These are phyloP conservation scores for Wickerhamiella brachini DNA, from an alignment of 805 yeast genomes.

Conservation along the genomic window DNA sequence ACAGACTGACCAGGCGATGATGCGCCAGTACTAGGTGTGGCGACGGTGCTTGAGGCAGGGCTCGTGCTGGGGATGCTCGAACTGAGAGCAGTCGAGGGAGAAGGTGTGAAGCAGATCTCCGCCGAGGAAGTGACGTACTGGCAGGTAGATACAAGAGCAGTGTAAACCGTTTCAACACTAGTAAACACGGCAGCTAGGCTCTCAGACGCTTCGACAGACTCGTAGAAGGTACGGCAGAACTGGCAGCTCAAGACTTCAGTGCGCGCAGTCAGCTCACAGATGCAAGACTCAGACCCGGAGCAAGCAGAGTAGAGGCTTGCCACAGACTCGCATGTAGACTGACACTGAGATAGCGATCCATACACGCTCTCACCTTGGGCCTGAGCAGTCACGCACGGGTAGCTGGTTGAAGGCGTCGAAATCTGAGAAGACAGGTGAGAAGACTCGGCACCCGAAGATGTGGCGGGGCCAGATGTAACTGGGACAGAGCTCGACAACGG, in stretches of 20 bases:
- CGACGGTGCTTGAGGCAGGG: neutral
- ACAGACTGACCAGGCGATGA: neutral
- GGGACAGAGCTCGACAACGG: neutral
- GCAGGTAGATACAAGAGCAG: constrained; percentile 5
- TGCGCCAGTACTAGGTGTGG: neutral
- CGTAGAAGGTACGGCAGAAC: neutral
- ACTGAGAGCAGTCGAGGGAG: neutral
- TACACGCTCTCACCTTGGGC: neutral
- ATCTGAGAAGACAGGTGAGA: neutral
- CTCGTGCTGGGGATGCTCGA: neutral
- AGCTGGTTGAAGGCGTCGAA: neutral
- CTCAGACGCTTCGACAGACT: neutral
- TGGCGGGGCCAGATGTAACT: neutral
- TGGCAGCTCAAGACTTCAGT: neutral
- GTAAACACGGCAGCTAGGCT: neutral
- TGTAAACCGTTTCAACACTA: constrained; percentile 4
- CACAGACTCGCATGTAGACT: neutral
- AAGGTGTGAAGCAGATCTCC: constrained; percentile 5
- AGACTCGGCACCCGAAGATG: neutral
- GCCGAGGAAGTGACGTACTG: constrained; percentile 5
- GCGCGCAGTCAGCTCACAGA: neutral
- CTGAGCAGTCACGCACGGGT: neutral
- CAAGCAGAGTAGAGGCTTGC: neutral
- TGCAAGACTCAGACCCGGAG: neutral
- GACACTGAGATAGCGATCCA: neutral